Evolutionary conservation across 2,329 filamentous ascomycete genomes (phyloP), one percentile per base, ranked within the genome.

Genomic region (Cladosporium oxysporum): DNA sequence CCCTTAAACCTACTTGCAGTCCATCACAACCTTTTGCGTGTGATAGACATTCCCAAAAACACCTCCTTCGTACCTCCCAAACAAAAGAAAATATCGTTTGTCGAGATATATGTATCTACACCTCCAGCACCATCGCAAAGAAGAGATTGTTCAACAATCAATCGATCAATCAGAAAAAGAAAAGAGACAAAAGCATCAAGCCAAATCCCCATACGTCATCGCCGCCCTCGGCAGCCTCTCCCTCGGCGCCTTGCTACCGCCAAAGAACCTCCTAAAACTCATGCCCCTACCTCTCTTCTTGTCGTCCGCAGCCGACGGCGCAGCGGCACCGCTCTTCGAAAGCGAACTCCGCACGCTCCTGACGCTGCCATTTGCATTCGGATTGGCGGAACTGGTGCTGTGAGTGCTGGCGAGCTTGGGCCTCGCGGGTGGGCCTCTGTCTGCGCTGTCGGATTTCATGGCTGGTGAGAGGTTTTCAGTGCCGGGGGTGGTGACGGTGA

Each of bases 161-260:
- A 7, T n/a, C 6, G 10, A 49, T 3, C 18, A 21, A 33, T 26
- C 31, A 1, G 31, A 33, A 11, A 11, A 33, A 11, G 31, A 33
- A 33, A 11, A 23, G 2, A 21, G 14, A 49, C 26, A 12, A 18
- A 18, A 23, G 11, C 6, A 21, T 31, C 62, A 65, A 50, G 57
- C 62, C 62, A 65, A 53, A 44, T 65, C 62, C 11, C 62, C 62
- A 52, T 65, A 65, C 18, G 57, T 59, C 62, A 65, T 65, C 53
- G 53, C 62, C 21, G 53, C 37, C 55, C 62, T 49, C 41, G 53
- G 44, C 41, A 29, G 6, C 53, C 33, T 58, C 33, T 50, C 57
- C 23, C 14, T 65, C 47, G 41, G 23, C 35, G 35, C 10, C 62
- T 49, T 60, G 12, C 18, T 49, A 3, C 60, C 8, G 1, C 62